These are phyloP conservation scores for Lotmaria passim DNA, from an alignment of 208 protist genomes.

Conservation along the genomic window DNA sequence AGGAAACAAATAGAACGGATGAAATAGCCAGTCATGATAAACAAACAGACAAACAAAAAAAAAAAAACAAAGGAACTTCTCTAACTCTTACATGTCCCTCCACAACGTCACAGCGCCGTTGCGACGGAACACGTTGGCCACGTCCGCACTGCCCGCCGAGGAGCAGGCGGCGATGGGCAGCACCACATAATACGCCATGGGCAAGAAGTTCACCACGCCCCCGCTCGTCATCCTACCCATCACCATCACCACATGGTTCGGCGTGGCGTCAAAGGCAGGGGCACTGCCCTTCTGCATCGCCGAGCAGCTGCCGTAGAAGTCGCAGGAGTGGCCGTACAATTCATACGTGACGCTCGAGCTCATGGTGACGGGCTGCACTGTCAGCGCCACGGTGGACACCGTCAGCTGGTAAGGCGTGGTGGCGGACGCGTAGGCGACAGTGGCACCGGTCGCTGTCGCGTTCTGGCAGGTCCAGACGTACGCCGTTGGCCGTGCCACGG, in stretches of 20 bases:
- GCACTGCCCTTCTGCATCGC: conserved; percentile 8
- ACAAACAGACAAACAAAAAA: background rate
- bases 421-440: conserved; percentile 33
- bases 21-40: background rate
- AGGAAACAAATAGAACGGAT: conserved; percentile 16
- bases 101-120: conserved; percentile 2
- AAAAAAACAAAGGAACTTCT: background rate
- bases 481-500: conserved; percentile 17
- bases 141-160: conserved; percentile 4
- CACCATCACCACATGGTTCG: conserved; percentile 23
- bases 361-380: conserved; percentile 5
- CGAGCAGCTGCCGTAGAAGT: conserved; percentile 13
- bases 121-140: conserved; percentile 12
- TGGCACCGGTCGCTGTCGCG: background rate
- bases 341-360: conserved; percentile 23
- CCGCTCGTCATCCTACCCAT: conserved; percentile 15
- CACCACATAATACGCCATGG: conserved; percentile 25
- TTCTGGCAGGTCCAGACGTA: conserved; percentile 27
- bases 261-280: conserved; percentile 9
- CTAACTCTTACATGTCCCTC: background rate
- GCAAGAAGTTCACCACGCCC: conserved; percentile 28
- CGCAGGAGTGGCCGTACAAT: conserved; percentile 23
- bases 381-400: conserved; percentile 17
- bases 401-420: conserved; percentile 20
- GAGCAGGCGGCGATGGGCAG: conserved; percentile 14